Evolutionary conservation across 345 rosid species (phyloP).

Genomic region (Eucalyptus cloeziana): DNA sequence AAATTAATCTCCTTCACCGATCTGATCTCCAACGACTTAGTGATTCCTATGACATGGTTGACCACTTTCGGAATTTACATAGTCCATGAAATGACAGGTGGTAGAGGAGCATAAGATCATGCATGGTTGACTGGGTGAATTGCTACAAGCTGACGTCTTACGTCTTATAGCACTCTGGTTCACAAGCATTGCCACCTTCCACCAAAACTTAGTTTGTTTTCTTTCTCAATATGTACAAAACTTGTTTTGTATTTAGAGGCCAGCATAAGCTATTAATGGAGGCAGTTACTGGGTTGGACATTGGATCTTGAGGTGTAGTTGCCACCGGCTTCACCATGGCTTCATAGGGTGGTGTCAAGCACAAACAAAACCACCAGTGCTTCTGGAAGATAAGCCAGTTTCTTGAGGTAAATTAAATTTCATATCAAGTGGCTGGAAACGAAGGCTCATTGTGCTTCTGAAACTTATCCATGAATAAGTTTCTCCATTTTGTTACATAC

Average conservation of each 20-base stretch:
- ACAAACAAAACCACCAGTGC: neutral
- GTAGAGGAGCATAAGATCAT: neutral
- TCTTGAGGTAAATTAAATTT: neutral
- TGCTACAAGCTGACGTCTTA: neutral
- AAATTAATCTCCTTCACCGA: slow-evolving; percentile 53
- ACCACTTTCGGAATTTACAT: slow-evolving; percentile 57
- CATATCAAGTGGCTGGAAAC: neutral
- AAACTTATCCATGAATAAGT: neutral
- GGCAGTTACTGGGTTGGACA: neutral
- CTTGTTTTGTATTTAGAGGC: neutral
- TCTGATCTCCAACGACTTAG: slow-evolving; percentile 67
- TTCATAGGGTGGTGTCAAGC: neutral
- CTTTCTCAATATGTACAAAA: neutral
- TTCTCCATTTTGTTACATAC: neutral
- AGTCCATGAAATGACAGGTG: slow-evolving; percentile 34
- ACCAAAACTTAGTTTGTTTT: neutral
- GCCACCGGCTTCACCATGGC: neutral
- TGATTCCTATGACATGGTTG: slow-evolving; percentile 58
- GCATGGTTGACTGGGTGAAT: neutral
- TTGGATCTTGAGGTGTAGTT: neutral
- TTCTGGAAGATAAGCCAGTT: neutral
- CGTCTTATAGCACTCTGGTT: neutral
- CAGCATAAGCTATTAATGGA: neutral
- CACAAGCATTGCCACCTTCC: neutral
- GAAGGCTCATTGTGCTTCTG: neutral